These are phyloP conservation scores for Kwoniella sp. DNA, from an alignment of 768 basidiomycete species.

Conservation along the genomic window DNA sequence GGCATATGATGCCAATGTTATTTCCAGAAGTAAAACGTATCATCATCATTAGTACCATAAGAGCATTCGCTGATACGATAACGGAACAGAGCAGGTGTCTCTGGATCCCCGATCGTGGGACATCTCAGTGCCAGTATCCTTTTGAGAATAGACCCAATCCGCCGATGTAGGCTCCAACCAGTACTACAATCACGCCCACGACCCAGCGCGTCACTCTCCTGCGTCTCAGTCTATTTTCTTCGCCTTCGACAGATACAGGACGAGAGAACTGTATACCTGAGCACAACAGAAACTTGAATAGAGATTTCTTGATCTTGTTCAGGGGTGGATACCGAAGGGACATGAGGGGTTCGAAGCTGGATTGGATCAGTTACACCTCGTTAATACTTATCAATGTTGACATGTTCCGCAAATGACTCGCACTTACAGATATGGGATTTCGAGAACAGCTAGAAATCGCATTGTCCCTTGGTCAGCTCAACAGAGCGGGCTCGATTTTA, in stretches of 20 bases:
- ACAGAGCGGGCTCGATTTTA: background rate
- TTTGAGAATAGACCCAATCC: background rate
- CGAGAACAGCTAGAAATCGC: constrained; percentile 1
- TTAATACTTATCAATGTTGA: no score
- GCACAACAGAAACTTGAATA: constrained; percentile 26
- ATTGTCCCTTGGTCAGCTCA: background rate
- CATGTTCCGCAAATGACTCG: no score
- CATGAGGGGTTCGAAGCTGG: constrained; percentile 49
- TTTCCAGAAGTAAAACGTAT: no score
- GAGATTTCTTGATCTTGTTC: background rate
- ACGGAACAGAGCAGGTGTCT: no score
- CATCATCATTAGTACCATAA: no score
- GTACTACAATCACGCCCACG: background rate
- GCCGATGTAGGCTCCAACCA: constrained; percentile 3
- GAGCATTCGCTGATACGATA: no score
- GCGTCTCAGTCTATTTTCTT: constrained; percentile 14
- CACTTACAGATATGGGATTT: constrained; percentile 30
- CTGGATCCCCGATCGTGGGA: no score
- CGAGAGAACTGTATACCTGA: constrained; percentile 19
- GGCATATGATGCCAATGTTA: no score
- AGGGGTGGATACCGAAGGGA: constrained; percentile 50
- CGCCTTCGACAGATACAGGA: constrained; percentile 32
- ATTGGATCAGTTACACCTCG: no score
- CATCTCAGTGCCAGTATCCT: background rate
- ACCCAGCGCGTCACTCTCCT: constrained; percentile 21